A percentile compares a stretch with the other conserved stretches of the same genome.
These are phyloP conservation scores for Skeletonema costatum DNA, from an alignment of 108 stramenopile genomes.

Conservation along the genomic window DNA sequence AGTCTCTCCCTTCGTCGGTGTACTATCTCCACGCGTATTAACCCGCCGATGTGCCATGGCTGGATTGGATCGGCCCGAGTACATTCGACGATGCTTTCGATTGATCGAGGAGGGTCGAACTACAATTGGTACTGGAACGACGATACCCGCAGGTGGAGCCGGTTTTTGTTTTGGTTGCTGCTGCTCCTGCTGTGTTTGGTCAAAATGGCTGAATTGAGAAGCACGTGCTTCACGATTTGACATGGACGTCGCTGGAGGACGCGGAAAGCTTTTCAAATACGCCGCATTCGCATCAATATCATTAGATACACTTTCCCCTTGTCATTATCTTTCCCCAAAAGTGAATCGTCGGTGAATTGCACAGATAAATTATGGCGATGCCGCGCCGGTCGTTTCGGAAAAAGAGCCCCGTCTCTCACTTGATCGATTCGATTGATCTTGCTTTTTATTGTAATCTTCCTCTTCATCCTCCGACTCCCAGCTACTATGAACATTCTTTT, in stretches of 20 bases:
- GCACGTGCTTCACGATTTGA: background rate
- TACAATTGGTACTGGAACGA: constrained; percentile 4
- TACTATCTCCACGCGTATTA: constrained; percentile 62
- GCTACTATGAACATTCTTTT: constrained; percentile 10
- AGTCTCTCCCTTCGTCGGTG: constrained; percentile 5
- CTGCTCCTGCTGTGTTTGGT: background rate
- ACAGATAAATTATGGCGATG: constrained; percentile 4
- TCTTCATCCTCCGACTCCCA: constrained; percentile 4
- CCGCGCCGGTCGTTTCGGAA: background rate
- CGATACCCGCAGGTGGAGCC: background rate
- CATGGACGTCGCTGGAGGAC: background rate
- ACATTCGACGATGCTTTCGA: constrained; percentile 69
- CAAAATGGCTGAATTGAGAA: background rate
- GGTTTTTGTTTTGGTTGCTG: background rate
- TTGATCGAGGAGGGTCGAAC: background rate
- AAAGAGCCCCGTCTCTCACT: background rate
- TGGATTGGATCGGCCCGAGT: constrained; percentile 68
- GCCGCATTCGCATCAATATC: too few relatives aligned
- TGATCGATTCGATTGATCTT: background rate
- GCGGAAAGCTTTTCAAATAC: background rate
- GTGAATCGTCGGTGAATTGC: background rate
- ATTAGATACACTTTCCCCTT: background rate
- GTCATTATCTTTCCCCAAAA: background rate
- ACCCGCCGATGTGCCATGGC: constrained; percentile 70
- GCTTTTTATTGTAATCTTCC: background rate